phyloP scores from a whole-genome alignment of 345 rosid genomes.

The Kandelia obovata region DNA sequence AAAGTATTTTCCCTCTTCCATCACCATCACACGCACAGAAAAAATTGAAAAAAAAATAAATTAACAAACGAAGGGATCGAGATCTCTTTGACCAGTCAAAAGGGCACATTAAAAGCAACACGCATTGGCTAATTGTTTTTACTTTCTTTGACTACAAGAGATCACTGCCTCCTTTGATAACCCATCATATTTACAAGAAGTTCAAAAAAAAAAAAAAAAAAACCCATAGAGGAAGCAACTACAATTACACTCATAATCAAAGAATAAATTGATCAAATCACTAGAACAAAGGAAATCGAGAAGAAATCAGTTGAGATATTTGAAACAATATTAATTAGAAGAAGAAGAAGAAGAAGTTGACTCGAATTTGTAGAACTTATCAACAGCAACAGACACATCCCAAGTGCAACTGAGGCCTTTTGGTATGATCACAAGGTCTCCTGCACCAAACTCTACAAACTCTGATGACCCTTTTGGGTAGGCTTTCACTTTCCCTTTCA shows the following conservation, averaged over 20 bases:
- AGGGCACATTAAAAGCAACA: slow-evolving; percentile 29
- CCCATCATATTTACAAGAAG: too few species aligned
- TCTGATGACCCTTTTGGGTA: slow-evolving; percentile 56
- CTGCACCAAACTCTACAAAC: slow-evolving; percentile 81
- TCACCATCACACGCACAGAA: too few species aligned
- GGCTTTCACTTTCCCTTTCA: slow-evolving; percentile 78
- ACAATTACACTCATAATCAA: too few species aligned
- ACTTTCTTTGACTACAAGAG: slow-evolving; percentile 22
- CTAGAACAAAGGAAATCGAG: too few species aligned
- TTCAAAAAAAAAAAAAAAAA: neutral
- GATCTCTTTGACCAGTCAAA: slow-evolving; percentile 43
- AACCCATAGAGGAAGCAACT: neutral
- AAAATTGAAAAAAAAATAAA: too few species aligned
- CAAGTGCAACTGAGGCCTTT: slow-evolving; percentile 89
- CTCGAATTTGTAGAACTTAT: slow-evolving; percentile 78
- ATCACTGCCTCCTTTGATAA: neutral
- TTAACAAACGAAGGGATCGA: too few species aligned
- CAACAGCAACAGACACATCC: slow-evolving; percentile 83
- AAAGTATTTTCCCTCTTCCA: too few species aligned
- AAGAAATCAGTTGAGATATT: neutral
- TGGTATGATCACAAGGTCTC: slow-evolving; percentile 82
- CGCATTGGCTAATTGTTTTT: slow-evolving; percentile 31
- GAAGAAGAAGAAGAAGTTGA: slow-evolving; percentile 34
- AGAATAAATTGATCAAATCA: too few species aligned
- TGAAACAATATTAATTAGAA: slow-evolving; percentile 1